Percentiles rank a stretch among this genome's conserved stretches.
Evolutionary conservation across 1,139 yeast species (phyloP).

Genomic region (Candida tropicalis): DNA sequence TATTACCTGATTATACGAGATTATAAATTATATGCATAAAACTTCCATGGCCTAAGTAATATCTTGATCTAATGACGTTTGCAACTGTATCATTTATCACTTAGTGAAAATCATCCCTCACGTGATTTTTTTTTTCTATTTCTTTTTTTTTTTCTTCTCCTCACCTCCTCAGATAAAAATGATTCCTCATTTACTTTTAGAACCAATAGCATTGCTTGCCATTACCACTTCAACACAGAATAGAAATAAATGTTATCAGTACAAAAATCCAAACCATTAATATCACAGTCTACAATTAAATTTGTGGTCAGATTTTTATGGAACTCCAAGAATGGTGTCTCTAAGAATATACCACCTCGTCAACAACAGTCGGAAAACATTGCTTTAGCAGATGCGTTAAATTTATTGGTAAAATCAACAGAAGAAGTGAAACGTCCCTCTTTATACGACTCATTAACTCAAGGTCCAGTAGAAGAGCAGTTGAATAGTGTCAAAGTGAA

Average conservation of each 20-base stretch:
- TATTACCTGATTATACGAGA: no score
- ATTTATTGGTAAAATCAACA: conserved; percentile 26
- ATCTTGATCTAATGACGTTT: no score
- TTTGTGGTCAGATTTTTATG: conserved; percentile 12
- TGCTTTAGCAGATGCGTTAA: conserved; percentile 41
- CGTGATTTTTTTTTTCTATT: no score
- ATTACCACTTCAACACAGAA: background rate
- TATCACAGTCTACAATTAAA: conserved; percentile 8
- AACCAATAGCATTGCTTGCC: no score
- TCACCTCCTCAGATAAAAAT: no score
- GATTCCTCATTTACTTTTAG: no score
- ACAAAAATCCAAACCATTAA: background rate
- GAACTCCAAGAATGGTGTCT: conserved; percentile 7
- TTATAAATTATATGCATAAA: no score
- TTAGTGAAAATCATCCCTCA: no score
- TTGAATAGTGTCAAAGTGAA: conserved; percentile 14
- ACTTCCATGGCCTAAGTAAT: no score
- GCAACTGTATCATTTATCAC: no score
- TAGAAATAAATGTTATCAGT: conserved; percentile 2
- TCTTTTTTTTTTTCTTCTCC: no score
- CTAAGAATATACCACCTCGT: background rate
- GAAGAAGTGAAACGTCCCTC: conserved; percentile 33
- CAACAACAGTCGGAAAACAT: conserved; percentile 22
- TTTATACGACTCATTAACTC: conserved; percentile 32
- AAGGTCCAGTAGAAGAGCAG: conserved; percentile 37